phyloP scores from a whole-genome alignment of 208 protist species.

The Entamoeba moshkovskii region DNA sequence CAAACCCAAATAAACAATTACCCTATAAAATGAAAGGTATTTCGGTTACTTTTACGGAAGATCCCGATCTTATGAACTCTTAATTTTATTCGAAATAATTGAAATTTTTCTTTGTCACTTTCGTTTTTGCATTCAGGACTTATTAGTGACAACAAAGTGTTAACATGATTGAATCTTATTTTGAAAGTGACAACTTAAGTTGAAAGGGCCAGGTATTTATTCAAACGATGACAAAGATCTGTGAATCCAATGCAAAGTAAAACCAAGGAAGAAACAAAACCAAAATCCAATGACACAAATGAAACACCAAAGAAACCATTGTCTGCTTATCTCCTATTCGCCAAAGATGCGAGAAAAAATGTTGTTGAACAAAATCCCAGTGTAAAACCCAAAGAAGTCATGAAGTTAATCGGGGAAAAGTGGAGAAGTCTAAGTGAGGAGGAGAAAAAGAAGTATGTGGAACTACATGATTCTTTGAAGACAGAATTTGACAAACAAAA shows the following conservation, averaged over 20 bases:
- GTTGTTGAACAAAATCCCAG: not conserved
- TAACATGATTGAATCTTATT: too few relatives aligned
- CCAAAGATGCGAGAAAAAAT: not conserved
- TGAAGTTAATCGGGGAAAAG: not conserved
- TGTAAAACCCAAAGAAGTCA: not conserved
- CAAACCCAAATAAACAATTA: not conserved
- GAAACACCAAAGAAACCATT: not conserved
- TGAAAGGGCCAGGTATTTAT: too few relatives aligned
- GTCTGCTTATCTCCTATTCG: not conserved
- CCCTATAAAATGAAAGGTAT: not conserved
- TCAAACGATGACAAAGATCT: too few relatives aligned
- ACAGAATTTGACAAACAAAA: not conserved
- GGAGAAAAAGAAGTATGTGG: not conserved
- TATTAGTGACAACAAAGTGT: too few relatives aligned
- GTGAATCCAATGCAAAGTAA: too few relatives aligned
- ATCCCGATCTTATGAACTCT: too few relatives aligned
- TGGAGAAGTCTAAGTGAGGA: not conserved
- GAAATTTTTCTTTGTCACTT: too few relatives aligned
- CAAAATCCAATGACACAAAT: not conserved
- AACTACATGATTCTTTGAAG: not conserved
- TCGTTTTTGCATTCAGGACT: too few relatives aligned
- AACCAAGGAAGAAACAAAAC: not conserved
- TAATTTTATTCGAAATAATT: too few relatives aligned
- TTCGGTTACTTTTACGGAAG: not conserved
- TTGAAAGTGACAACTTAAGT: too few relatives aligned